Evolutionary conservation across 2,329 filamentous ascomycete genomes (phyloP).

Genomic region (Ophiocordyceps robertsii): DNA sequence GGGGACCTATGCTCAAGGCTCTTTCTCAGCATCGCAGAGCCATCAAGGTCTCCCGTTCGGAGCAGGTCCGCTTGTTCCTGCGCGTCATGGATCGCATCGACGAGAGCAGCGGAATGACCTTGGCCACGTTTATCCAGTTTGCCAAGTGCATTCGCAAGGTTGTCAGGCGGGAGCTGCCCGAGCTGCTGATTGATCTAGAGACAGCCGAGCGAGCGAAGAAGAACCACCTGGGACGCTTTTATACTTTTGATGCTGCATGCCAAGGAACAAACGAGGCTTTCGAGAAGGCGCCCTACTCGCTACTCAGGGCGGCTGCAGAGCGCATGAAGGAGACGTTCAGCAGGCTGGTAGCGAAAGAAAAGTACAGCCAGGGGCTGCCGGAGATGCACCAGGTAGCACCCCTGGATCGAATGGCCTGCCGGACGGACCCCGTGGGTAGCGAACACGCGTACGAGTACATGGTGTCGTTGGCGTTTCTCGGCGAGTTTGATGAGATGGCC

Average conservation of each 20-base stretch:
- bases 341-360: constrained; percentile 12
- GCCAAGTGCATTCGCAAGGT: constrained; percentile 10
- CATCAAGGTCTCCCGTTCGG: constrained; percentile 12
- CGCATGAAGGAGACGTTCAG: constrained; percentile 15
- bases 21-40: constrained; percentile 15
- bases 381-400: constrained; percentile 10
- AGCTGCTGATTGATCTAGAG: constrained; percentile 8
- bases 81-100: constrained; percentile 16
- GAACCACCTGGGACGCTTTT: constrained; percentile 1
- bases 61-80: constrained; percentile 16
- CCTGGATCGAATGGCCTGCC: constrained; percentile 18
- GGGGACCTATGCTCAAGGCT: constrained; percentile 20
- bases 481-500: constrained; percentile 44
- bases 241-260: background rate
- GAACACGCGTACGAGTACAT: constrained; percentile 44
- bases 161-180: constrained; percentile 9
- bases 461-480: constrained; percentile 46
- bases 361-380: constrained; percentile 7
- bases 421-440: constrained; percentile 18
- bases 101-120: constrained; percentile 8
- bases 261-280: background rate
- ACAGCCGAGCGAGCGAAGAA: constrained; percentile 2
- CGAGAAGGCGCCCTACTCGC: background rate
- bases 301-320: constrained; percentile 9
- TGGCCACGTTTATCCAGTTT: constrained; percentile 9